phyloP scores from a whole-genome alignment of 129 eudicot genomes.

The Solidago caesia region DNA sequence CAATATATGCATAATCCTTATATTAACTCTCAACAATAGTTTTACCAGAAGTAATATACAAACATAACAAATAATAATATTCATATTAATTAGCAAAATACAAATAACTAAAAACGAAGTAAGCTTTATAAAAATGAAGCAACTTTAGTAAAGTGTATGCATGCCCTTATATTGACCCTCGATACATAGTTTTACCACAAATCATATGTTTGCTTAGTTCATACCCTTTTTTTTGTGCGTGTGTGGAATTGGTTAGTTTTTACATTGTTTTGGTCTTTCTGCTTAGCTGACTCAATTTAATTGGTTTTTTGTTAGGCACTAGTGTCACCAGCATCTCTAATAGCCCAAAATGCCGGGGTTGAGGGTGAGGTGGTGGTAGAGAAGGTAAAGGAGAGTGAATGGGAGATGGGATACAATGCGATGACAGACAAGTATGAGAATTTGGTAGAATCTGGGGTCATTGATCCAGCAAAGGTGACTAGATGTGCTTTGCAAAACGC shows the following conservation, averaged over 20 bases:
- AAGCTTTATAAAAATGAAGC: too few species aligned
- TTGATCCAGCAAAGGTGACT: conserved; percentile 80
- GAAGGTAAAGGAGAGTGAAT: conserved; percentile 57
- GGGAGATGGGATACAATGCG: conserved; percentile 87
- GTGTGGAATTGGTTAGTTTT: not conserved
- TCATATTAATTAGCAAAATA: too few species aligned
- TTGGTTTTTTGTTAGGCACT: conserved; percentile 49
- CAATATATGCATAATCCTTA: too few species aligned
- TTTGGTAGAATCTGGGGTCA: conserved; percentile 66
- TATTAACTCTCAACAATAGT: too few species aligned
- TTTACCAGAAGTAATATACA: too few species aligned
- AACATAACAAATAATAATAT: too few species aligned
- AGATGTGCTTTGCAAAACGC: conserved; percentile 83
- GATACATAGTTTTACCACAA: too few species aligned
- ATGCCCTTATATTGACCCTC: too few species aligned
- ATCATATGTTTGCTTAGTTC: too few species aligned
- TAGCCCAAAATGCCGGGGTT: conserved; percentile 76
- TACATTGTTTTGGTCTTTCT: not conserved
- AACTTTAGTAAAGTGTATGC: too few species aligned
- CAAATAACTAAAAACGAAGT: too few species aligned
- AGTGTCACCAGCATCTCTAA: conserved; percentile 69
- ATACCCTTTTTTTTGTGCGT: too few species aligned
- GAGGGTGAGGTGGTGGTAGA: conserved; percentile 92
- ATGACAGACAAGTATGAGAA: conserved; percentile 76
- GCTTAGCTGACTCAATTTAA: not conserved